Conservation (phyloP, 2,329 filamentous ascomycete species). For the Sclerotinia trifoliorum region DNA sequence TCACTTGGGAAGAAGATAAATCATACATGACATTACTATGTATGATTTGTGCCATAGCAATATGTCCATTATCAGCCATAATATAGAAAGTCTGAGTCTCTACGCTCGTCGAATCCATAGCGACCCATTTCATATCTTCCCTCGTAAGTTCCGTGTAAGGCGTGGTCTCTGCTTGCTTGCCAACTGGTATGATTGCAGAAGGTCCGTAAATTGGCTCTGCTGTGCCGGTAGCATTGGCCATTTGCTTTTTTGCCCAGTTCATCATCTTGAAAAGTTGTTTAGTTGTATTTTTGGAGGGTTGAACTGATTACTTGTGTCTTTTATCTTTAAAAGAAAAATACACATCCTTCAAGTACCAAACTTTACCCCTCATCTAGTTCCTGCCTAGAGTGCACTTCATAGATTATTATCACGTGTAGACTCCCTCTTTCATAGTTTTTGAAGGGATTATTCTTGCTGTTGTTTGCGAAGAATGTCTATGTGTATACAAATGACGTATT, state of each 20-base stretch:
- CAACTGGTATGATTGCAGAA: slow-evolving; percentile 80
- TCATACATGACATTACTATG: slow-evolving; percentile 95
- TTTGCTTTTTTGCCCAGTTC: slow-evolving; percentile 91
- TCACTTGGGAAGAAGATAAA: slow-evolving; percentile 24
- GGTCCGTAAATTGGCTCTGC: slow-evolving; percentile 96
- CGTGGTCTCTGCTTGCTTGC: slow-evolving; percentile 72
- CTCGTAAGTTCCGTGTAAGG: slow-evolving; percentile 78
- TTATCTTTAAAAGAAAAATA: slow-evolving; percentile 2
- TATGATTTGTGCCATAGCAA: slow-evolving; percentile 85
- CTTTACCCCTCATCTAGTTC: slow-evolving; percentile 12
- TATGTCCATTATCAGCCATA: slow-evolving; percentile 71
- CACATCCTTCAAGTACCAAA: slow-evolving; percentile 14
- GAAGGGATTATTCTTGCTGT: slow-evolving; percentile 13
- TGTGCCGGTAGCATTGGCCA: slow-evolving; percentile 84
- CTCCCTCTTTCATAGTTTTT: not conserved
- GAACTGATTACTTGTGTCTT: slow-evolving; percentile 13
- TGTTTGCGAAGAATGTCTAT: slow-evolving; percentile 9
- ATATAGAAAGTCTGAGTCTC: slow-evolving; percentile 97
- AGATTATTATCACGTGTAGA: slow-evolving; percentile 4
- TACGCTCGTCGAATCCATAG: slow-evolving; percentile 79
- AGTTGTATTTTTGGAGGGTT: not conserved
- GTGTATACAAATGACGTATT: slow-evolving; percentile 15
- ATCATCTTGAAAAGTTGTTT: slow-evolving; percentile 60
- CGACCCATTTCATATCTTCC: slow-evolving; percentile 79
- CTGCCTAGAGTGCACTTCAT: slow-evolving; percentile 6